Evolutionary conservation across 2,329 filamentous ascomycete genomes (phyloP), one percentile per base, ranked within the genome.

Genomic region (Akanthomyces dipterigenus): DNA sequence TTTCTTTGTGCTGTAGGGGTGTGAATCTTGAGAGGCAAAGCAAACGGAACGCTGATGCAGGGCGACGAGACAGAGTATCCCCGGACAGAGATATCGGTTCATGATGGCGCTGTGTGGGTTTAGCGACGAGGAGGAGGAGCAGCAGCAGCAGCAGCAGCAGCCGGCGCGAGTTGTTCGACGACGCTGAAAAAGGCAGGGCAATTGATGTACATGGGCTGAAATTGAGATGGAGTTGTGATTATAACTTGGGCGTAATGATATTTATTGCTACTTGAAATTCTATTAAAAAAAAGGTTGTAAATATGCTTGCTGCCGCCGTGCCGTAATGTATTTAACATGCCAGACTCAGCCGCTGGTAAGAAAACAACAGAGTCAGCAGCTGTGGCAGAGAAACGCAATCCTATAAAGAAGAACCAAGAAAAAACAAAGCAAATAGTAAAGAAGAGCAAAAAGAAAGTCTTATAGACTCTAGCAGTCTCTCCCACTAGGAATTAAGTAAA

Each of bases 101-200:
- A 83, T 76, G 56, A 78, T 77, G 63, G 78, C 84, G 67, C 74
- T 86, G 48, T 84, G 82, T 68, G 83, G 82, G 42, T 77, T 80
- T 64, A 77, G 71, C 42, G 45, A 57, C 18, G 49, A 40, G 18
- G 60, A 57, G 54, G 48, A 26, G 45, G 12, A 51, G 36, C 16
- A 62, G 40, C 58, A 64, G 48, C 20, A 63, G 38, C 61, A 55
- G 24, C 63, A 62, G 48, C 62, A 65, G 51, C 63, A 62, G 48
- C 62, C 65, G 51, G 20, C 63, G 7, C 24, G 42, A 4, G n/a
- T 28, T 34, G 28, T 12, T 12, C 60, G 42, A 38, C 34, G 51
- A 20, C 54, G 40, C 12, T 50, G 53, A 38, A 34, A 4, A 38
- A 2, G 12, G 36, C 8, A n/a, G 2, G 7, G 11, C 7, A 11